These are phyloP conservation scores for Singerocomus inundabilis DNA, from an alignment of 1,284 basidiomycete genomes.

Conservation along the genomic window DNA sequence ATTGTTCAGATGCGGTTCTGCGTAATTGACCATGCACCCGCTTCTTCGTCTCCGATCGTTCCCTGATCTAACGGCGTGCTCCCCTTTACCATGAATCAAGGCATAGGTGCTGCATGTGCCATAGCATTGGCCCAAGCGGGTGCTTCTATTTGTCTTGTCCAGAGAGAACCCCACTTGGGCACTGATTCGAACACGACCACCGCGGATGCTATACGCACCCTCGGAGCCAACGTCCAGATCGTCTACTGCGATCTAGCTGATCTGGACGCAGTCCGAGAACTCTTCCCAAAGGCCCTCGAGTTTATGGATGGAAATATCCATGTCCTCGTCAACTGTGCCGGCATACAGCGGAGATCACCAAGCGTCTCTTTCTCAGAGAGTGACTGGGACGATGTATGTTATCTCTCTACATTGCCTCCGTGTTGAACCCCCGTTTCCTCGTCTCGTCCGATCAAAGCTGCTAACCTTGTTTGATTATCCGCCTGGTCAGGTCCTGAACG, in stretches of 20 bases:
- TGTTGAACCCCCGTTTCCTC: slow-evolving; percentile 6
- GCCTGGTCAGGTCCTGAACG: slow-evolving; percentile 59
- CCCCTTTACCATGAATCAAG: slow-evolving; percentile 37
- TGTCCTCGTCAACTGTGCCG: slow-evolving; percentile 91
- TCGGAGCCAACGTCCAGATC: slow-evolving; percentile 46
- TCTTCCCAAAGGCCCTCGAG: slow-evolving; percentile 66
- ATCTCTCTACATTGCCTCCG: slow-evolving; percentile 9
- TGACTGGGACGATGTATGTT: slow-evolving; percentile 87
- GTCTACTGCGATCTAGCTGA: slow-evolving; percentile 79
- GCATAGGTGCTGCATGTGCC: slow-evolving; percentile 73
- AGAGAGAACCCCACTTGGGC: slow-evolving; percentile 46
- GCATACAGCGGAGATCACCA: slow-evolving; percentile 86
- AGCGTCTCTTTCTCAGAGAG: slow-evolving; percentile 79
- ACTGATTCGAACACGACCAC: slow-evolving; percentile 54
- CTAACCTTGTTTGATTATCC: slow-evolving; percentile 14
- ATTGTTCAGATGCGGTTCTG: slow-evolving; percentile 16
- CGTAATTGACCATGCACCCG: slow-evolving; percentile 14
- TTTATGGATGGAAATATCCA: slow-evolving; percentile 70
- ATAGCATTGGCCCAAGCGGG: slow-evolving; percentile 77
- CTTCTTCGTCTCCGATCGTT: slow-evolving; percentile 13
- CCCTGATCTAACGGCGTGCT: slow-evolving; percentile 7
- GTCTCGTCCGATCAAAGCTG: slow-evolving; percentile 15
- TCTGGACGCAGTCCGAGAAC: slow-evolving; percentile 58
- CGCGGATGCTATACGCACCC: slow-evolving; percentile 49
- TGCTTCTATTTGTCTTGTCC: slow-evolving; percentile 78